Evolutionary conservation across 73 alveolate species (phyloP).

Genomic region (Blepharisma stoltei): DNA sequence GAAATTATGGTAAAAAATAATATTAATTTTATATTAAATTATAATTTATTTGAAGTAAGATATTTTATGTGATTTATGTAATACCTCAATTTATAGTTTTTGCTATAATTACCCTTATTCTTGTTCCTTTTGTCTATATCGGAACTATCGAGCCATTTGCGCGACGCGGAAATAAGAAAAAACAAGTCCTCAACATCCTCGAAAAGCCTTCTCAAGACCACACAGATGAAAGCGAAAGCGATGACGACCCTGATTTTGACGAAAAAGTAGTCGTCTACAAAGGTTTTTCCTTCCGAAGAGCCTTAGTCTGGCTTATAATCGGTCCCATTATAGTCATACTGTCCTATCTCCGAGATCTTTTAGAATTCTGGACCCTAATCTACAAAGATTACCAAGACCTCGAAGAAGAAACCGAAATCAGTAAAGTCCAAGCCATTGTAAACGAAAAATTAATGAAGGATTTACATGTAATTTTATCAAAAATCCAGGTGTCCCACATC

Average conservation of each 20-base stretch:
- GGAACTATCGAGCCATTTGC: conserved; percentile 9
- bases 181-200: not conserved
- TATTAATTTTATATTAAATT: too few species aligned
- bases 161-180: not conserved
- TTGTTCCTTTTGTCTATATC: conserved; percentile 9
- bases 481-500: not conserved
- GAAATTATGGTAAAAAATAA: too few species aligned
- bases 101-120: not conserved
- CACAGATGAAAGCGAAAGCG: not conserved
- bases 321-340: not conserved
- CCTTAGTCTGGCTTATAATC: not conserved
- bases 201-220: not conserved
- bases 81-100: not conserved
- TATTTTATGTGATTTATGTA: not conserved
- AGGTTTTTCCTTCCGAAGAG: not conserved
- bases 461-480: not conserved
- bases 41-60: too few species aligned
- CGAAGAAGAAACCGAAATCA: not conserved
- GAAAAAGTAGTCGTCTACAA: conserved; percentile 4
- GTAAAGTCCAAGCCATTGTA: not conserved
- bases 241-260: conserved; percentile 22
- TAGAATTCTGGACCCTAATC: not conserved
- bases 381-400: not conserved
- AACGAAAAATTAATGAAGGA: not conserved
- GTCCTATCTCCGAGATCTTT: conserved; percentile 4